Percentiles rank a stretch among this genome's conserved stretches.
phyloP scores from a whole-genome alignment of 371 early-diverging fungal species.

The Rhizopus arrhizus region DNA sequence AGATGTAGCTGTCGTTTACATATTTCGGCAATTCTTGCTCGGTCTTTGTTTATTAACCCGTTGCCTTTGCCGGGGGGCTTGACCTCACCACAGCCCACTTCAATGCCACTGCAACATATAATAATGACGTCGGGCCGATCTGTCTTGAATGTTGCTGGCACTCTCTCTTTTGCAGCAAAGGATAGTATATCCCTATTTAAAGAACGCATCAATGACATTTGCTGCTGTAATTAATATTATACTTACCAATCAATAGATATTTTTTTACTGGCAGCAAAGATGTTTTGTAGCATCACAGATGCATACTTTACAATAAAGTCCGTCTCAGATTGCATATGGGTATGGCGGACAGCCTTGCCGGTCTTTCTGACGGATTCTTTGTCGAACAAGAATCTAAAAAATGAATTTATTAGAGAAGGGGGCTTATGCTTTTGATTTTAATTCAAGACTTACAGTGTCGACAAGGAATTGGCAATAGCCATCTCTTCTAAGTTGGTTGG shows the following conservation, averaged over 20 bases:
- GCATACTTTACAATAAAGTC: not conserved
- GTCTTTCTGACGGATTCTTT: no score
- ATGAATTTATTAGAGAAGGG: not conserved
- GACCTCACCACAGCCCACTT: slow-evolving; percentile 5
- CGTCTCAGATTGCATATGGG: no score
- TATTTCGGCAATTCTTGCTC: slow-evolving; percentile 9
- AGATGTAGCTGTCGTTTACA: slow-evolving; percentile 5
- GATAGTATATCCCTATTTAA: slow-evolving; percentile 5
- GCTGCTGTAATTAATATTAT: not conserved
- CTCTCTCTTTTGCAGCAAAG: not conserved
- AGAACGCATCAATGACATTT: not conserved
- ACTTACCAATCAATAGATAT: not conserved
- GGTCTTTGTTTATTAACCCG: not conserved
- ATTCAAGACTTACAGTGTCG: no score
- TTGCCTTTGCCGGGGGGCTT: slow-evolving; percentile 4
- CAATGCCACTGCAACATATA: not conserved
- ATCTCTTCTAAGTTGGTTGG: not conserved
- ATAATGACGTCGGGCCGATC: slow-evolving; percentile 1
- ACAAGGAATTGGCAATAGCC: no score
- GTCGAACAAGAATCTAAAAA: not conserved
- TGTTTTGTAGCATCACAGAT: not conserved
- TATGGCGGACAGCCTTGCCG: no score
- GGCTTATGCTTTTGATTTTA: no score
- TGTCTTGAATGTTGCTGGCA: not conserved
- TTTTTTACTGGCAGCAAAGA: not conserved